These are phyloP conservation scores for Phaeosphaeria sp. DNA, from an alignment of 2,329 filamentous ascomycete species.

Conservation along the genomic window DNA sequence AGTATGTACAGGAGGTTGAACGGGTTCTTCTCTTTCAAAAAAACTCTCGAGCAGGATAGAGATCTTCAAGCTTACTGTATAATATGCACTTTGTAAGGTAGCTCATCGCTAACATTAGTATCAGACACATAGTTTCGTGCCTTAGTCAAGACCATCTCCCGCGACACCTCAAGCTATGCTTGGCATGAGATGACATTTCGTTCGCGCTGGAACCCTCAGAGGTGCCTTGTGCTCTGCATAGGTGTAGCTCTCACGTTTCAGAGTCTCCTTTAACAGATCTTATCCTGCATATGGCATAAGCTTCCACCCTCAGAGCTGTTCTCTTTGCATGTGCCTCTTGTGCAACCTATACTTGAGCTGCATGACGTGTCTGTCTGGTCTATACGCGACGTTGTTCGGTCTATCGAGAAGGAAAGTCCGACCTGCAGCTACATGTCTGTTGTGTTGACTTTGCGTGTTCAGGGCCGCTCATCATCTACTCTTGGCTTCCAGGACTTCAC, in stretches of 20 bases:
- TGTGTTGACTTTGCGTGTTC: background rate
- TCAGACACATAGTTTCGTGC: slow-evolving; percentile 22
- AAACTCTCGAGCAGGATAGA: slow-evolving; percentile 5
- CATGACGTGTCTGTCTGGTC: slow-evolving; percentile 23
- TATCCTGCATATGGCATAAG: slow-evolving; percentile 6
- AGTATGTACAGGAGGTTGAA: slow-evolving; percentile 21
- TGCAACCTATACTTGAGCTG: slow-evolving; percentile 17
- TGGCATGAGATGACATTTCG: slow-evolving; percentile 28
- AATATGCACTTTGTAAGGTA: slow-evolving; percentile 5
- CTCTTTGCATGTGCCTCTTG: slow-evolving; percentile 16
- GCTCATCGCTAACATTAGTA: background rate
- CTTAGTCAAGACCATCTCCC: slow-evolving; percentile 13
- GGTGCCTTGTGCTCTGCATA: slow-evolving; percentile 15
- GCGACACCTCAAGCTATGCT: slow-evolving; percentile 4
- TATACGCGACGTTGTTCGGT: slow-evolving; percentile 19
- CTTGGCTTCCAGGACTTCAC: slow-evolving; percentile 8
- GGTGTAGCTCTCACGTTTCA: slow-evolving; percentile 10
- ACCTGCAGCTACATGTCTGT: background rate
- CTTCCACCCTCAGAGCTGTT: slow-evolving; percentile 10
- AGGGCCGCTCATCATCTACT: background rate
- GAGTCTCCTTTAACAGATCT: slow-evolving; percentile 2
- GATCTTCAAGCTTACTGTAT: background rate
- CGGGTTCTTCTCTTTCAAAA: slow-evolving; percentile 20
- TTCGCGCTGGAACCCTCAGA: slow-evolving; percentile 8
- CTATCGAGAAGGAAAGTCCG: slow-evolving; percentile 16